phyloP scores from a whole-genome alignment of 2,329 filamentous ascomycete species.

The Colletotrichum lupini region DNA sequence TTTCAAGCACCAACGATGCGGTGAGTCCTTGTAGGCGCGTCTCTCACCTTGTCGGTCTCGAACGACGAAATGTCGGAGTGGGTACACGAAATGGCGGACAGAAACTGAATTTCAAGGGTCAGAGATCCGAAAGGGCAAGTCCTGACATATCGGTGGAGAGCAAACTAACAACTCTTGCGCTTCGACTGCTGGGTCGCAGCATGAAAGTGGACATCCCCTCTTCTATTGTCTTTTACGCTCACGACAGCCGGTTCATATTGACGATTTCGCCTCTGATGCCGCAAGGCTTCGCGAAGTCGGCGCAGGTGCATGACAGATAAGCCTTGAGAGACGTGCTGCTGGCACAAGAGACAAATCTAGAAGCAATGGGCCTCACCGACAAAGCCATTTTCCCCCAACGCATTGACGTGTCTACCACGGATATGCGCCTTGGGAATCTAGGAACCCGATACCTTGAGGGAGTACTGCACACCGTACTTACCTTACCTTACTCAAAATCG shows the following conservation, averaged over 20 bases:
- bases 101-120: not conserved
- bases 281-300: not conserved
- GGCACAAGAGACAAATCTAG: not conserved
- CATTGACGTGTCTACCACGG: not conserved
- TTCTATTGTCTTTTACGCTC: not conserved
- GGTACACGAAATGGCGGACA: conserved; percentile 10
- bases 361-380: not conserved
- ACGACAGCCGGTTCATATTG: not conserved
- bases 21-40: conserved; percentile 29
- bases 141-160: conserved; percentile 3
- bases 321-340: not conserved
- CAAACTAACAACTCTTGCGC: not conserved
- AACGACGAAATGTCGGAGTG: conserved; percentile 15
- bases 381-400: not conserved
- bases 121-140: not conserved
- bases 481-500: no score
- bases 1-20: conserved; percentile 25
- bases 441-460: not conserved
- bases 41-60: conserved; percentile 12
- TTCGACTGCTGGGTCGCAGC: not conserved
- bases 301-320: not conserved
- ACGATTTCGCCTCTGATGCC: not conserved
- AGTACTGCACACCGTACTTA: not conserved
- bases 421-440: not conserved
- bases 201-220: not conserved